These are phyloP conservation scores for Poa annua DNA, from an alignment of 176 grass and related monocot genomes.

Conservation along the genomic window DNA sequence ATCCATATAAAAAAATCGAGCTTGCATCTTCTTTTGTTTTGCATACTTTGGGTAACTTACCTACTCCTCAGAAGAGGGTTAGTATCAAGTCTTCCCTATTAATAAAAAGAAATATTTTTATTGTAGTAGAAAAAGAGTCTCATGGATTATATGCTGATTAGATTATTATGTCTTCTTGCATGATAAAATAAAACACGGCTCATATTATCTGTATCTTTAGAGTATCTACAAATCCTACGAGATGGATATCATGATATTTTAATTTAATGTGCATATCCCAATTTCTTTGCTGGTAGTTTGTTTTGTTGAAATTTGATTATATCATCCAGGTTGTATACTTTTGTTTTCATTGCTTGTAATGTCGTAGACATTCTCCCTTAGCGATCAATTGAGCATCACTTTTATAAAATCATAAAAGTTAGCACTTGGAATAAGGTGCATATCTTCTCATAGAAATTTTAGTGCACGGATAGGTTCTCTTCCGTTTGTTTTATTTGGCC, in stretches of 20 bases:
- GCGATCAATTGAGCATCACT: not conserved
- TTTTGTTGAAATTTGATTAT: not conserved
- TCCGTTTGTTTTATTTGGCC: conserved; percentile 42
- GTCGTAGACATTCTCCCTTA: not conserved
- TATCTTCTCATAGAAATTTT: conserved; percentile 17
- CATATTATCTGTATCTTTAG: conserved; percentile 24
- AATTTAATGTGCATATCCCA: not conserved
- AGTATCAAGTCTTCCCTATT: not conserved
- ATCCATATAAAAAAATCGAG: conserved; percentile 5
- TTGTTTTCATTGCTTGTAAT: conserved; percentile 6
- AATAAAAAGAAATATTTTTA: not conserved
- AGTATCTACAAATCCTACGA: conserved; percentile 3
- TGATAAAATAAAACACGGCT: conserved; percentile 7
- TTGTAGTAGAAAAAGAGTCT: not conserved
- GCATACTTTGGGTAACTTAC: not conserved
- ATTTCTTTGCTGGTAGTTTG: not conserved
- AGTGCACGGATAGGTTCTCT: not conserved
- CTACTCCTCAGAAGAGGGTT: not conserved
- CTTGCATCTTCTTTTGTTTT: not conserved
- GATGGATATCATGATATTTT: conserved; percentile 1
- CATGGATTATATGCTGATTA: not conserved
- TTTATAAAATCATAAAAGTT: not conserved
- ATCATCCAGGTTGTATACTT: not conserved
- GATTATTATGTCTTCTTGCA: conserved; percentile 14
- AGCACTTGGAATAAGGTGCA: not conserved